These are phyloP conservation scores for Athelia psychrophila DNA, from an alignment of 1,284 basidiomycete species.

Conservation along the genomic window DNA sequence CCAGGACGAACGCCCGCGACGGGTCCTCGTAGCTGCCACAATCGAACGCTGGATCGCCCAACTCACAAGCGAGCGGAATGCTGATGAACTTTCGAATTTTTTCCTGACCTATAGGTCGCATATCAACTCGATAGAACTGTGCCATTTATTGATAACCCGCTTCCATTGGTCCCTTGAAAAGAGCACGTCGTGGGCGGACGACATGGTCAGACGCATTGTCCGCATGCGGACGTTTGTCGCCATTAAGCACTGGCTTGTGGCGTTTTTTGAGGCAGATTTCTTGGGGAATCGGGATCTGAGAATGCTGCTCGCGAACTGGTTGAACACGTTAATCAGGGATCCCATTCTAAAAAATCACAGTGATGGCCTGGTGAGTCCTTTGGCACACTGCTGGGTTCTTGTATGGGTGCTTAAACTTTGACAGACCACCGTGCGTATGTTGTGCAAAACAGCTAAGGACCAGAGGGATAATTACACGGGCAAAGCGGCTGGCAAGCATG, in stretches of 20 bases:
- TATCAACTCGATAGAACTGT: constrained; percentile 71
- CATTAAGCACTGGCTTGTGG: constrained; percentile 82
- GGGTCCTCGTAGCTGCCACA: constrained; percentile 76
- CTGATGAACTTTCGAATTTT: constrained; percentile 81
- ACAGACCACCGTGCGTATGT: constrained; percentile 73
- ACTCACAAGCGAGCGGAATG: constrained; percentile 78
- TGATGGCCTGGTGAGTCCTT: constrained; percentile 64
- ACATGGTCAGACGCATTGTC: constrained; percentile 70
- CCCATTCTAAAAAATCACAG: constrained; percentile 59
- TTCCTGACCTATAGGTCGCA: constrained; percentile 88
- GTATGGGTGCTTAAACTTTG: neutral
- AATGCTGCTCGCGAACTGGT: constrained; percentile 67
- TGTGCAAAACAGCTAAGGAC: constrained; percentile 79
- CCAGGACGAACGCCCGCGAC: constrained; percentile 31
- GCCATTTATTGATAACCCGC: constrained; percentile 74
- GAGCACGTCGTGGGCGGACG: constrained; percentile 50
- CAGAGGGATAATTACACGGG: constrained; percentile 68
- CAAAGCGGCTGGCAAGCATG: constrained; percentile 6
- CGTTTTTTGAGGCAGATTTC: constrained; percentile 86
- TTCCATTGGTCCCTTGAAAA: constrained; percentile 84
- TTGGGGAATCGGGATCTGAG: constrained; percentile 77
- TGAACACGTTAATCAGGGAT: constrained; percentile 73
- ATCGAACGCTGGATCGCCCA: constrained; percentile 91
- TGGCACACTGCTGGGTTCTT: neutral
- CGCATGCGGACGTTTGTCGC: constrained; percentile 85